Evolutionary conservation across 2,329 filamentous ascomycete genomes (phyloP).

Genomic region (Ophiostoma perfectum): DNA sequence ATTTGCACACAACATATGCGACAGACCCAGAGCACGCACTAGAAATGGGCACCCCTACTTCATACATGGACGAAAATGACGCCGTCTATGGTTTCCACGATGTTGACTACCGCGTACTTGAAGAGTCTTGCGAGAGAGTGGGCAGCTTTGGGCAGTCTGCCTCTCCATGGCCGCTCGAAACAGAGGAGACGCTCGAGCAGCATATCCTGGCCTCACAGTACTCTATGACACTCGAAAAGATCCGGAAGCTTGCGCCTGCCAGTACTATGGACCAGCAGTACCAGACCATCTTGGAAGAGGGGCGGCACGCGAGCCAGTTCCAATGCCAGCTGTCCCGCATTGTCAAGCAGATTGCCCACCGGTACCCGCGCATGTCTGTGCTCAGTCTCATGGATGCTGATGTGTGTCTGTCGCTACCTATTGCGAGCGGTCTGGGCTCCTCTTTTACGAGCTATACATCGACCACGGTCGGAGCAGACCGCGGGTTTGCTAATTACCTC

Average conservation of each 20-base stretch:
- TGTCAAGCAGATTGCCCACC: slow-evolving; percentile 37
- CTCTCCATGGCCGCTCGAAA: slow-evolving; percentile 16
- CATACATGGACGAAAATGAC: slow-evolving; percentile 12
- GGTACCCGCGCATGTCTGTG: slow-evolving; percentile 38
- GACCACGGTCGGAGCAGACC: background rate
- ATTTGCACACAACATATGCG: slow-evolving; percentile 35
- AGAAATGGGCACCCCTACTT: slow-evolving; percentile 20
- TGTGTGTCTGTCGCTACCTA: slow-evolving; percentile 31
- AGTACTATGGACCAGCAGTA: background rate
- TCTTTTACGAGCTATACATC: slow-evolving; percentile 29
- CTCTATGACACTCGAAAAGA: background rate
- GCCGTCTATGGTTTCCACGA: slow-evolving; percentile 6
- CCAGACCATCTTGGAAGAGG: slow-evolving; percentile 31
- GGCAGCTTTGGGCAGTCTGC: background rate
- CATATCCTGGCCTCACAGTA: slow-evolving; percentile 13
- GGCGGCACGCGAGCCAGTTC: slow-evolving; percentile 32
- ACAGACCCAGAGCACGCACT: slow-evolving; percentile 40
- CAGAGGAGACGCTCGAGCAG: background rate
- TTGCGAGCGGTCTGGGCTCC: slow-evolving; percentile 32
- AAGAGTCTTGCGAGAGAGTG: slow-evolving; percentile 14
- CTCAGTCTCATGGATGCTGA: slow-evolving; percentile 35
- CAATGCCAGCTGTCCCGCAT: slow-evolving; percentile 35
- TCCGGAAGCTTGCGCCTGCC: slow-evolving; percentile 24
- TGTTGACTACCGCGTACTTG: background rate
- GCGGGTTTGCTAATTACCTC: background rate